Evolutionary conservation across 2,329 filamentous ascomycete species (phyloP), one percentile per base, ranked within the genome.

Genomic region (Immersiporthe knoxdaviesiana): DNA sequence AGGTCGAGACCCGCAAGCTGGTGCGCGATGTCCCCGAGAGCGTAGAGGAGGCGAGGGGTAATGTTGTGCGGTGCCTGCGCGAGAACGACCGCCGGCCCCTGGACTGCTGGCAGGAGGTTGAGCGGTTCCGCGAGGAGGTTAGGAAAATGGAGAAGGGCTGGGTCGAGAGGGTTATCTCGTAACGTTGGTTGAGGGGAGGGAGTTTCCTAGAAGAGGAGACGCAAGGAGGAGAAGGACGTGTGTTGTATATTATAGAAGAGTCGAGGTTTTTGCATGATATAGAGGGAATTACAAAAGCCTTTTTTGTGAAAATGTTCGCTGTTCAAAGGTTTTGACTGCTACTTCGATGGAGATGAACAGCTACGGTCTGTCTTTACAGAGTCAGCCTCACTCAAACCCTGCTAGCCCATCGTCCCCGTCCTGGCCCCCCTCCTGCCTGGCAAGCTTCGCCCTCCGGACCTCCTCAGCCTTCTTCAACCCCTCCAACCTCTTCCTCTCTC

Each of bases 61-160:
- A 90, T 70, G 89, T 97, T 68, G 88, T 96, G 72, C 86, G 87
- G 75, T 98, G 95, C 79, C 84, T 98, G 84, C 85, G 92, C 72
- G 86, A 91, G 76, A 91, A 97, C 79, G 94, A 97, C 81, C 86
- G 93, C 73, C 87, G 93, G 79, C 94, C 95, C 78, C 84, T 97
- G 78, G 92, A 97, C 84, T 98, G 95, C 86, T 97, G 92, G 92
- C 87, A 90, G 81, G 94, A 97, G 87, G 93, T 97, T 32, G 91
- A 97, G 83, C 85, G 84, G 27, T 98, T 98, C 81, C 97, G 94
- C 88, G 87, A 87, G 75, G 93, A 97, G 85, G 94, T 98, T 64
- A 89, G 92, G 74, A 89, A 88, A 82, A 80, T 97, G 81, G 95
- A 97, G 87, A 91, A 89, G 81, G 85, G 85, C 35, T 98, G 97